Evolutionary conservation across 805 yeast genomes (phyloP), one percentile per base, ranked within the genome.

Genomic region (Myxozyma melibiosi): DNA sequence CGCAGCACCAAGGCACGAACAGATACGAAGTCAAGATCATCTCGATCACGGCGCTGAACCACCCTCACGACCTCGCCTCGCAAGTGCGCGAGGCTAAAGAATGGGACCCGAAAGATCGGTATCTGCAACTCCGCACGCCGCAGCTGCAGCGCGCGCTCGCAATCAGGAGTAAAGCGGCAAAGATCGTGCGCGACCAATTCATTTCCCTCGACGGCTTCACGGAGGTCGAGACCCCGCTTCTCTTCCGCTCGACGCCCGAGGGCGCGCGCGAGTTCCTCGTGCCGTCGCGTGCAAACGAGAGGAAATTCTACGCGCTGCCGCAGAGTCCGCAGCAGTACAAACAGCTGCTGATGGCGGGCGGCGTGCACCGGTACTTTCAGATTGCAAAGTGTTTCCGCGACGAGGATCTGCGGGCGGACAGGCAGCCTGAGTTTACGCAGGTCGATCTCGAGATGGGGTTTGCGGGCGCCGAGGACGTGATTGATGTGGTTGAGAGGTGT

Each of bases 241-340:
- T 94, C 28, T 94, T 94, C 78, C 91, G 94, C 68, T 88, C 96
- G 1, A 94, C 99, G 0, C 99, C 99, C 0, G 99, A 94, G 71
- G 99, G 99, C 14, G 99, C 99, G 1, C 78, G 96, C 37, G 99
- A 94, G 72, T 94, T 92, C 70, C 72, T 94, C 46, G 97, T 94
- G 0, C 99, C 99, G 0, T 89, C 97, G 0, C 78, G 98, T 63
- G 74, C 79, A 14, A 68, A 74, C 1, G 72, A 73, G 2, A 43
- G 52, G n/a, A 86, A 88, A 71, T 52, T 61, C 33, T 94, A 92
- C 70, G 97, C 99, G 0, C 76, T 94, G 28, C 97, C 98, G 0
- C 99, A 94, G 71, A 89, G 97, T 14, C 99, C 99, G 0, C 99
- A 94, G 70, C 99, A 94, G 69, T 94, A 92, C 69, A 94, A 94